These are phyloP conservation scores for Fraxinus ornus DNA, from an alignment of 305 asterid species.

Conservation along the genomic window DNA sequence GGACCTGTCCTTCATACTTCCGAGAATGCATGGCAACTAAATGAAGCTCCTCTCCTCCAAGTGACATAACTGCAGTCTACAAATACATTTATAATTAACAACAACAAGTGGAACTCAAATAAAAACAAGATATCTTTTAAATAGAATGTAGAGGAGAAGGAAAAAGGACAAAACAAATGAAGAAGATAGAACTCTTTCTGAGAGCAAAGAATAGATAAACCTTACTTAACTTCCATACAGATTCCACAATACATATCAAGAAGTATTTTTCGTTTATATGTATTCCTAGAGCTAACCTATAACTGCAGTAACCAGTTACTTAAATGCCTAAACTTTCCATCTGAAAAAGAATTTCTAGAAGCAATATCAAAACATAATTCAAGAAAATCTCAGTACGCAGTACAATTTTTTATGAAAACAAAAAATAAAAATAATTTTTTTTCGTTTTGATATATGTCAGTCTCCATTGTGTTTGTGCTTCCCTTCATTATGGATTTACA, in stretches of 20 bases:
- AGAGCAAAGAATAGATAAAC: conserved; percentile 1
- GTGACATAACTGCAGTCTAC: conserved; percentile 79
- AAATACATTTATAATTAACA: conserved; percentile 20
- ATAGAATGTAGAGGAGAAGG: conserved; percentile 11
- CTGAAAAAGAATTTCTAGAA: neutral
- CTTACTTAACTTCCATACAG: neutral
- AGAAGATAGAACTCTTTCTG: neutral
- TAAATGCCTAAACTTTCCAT: neutral
- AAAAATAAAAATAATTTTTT: neutral
- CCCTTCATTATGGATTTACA: neutral
- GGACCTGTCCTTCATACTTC: conserved; percentile 53
- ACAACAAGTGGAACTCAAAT: conserved; percentile 13
- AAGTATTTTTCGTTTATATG: neutral
- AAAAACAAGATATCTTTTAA: neutral
- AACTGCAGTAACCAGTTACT: neutral
- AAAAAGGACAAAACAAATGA: conserved; percentile 7
- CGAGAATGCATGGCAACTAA: conserved; percentile 93
- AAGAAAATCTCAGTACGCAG: neutral
- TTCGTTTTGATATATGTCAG: neutral
- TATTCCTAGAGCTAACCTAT: neutral
- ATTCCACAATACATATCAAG: neutral
- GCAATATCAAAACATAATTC: neutral
- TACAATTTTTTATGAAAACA: neutral
- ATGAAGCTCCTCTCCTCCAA: conserved; percentile 74
- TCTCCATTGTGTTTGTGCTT: neutral